These are phyloP conservation scores for Rhynchospora tenuis DNA, from an alignment of 176 grass and related monocot species.

Conservation along the genomic window DNA sequence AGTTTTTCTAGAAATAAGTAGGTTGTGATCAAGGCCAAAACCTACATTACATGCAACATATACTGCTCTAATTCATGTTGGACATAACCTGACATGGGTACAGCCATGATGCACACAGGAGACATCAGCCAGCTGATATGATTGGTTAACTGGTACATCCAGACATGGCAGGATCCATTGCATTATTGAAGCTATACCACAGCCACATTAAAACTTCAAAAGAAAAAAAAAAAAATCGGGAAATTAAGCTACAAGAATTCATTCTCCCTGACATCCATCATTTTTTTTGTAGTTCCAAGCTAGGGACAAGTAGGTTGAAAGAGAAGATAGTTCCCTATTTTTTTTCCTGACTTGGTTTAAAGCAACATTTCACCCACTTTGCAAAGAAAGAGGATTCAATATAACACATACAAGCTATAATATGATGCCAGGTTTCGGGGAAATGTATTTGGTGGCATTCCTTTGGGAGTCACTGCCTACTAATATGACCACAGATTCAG, in stretches of 20 bases:
- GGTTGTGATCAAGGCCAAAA: not conserved
- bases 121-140: not conserved
- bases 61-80: not conserved
- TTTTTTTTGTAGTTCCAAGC: constrained; percentile 1
- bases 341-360: not conserved
- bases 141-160: not conserved
- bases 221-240: not conserved
- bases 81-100: not conserved
- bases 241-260: not conserved
- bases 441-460: not conserved
- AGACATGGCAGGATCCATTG: not conserved
- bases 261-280: not conserved
- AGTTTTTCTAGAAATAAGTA: not conserved
- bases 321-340: not conserved
- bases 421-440: not conserved
- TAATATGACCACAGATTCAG: not conserved
- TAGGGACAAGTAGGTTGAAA: not conserved
- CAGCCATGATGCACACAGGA: not conserved
- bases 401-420: not conserved
- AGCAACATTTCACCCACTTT: not conserved
- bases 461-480: not conserved
- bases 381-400: not conserved
- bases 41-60: not conserved
- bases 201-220: not conserved
- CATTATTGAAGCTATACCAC: not conserved